Percentiles rank a stretch among this genome's conserved stretches.
These are phyloP conservation scores for Phallus indusiatus DNA, from an alignment of 768 basidiomycete species.

Conservation along the genomic window DNA sequence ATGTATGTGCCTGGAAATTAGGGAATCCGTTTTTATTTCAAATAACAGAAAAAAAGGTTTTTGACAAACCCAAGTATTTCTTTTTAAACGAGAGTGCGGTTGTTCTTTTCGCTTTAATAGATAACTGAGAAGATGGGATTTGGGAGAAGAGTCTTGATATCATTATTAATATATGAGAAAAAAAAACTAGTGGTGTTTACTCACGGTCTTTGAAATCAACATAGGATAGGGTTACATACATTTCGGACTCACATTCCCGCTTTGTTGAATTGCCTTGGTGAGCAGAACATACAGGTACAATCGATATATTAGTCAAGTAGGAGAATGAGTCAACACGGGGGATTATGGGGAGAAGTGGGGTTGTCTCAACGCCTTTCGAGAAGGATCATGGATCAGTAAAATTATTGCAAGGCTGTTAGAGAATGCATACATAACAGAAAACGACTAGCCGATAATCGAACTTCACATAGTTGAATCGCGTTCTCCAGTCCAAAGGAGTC, in stretches of 20 bases:
- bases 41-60: neutral
- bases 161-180: neutral
- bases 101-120: neutral
- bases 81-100: neutral
- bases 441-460: slow-evolving; percentile 42
- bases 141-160: neutral
- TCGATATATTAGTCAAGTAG: slow-evolving; percentile 35
- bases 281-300: slow-evolving; percentile 23
- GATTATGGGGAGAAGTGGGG: slow-evolving; percentile 38
- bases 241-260: slow-evolving; percentile 19
- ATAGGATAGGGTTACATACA: slow-evolving; percentile 43
- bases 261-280: slow-evolving; percentile 20
- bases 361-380: slow-evolving; percentile 29
- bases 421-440: slow-evolving; percentile 30
- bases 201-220: slow-evolving; percentile 58
- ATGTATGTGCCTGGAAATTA: neutral
- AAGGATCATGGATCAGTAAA: neutral
- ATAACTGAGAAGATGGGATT: neutral
- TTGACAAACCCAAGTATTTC: neutral
- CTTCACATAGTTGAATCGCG: slow-evolving; percentile 51
- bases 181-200: slow-evolving; percentile 12
- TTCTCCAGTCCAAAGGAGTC: slow-evolving; percentile 53
- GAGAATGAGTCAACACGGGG: slow-evolving; percentile 19
- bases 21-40: neutral
- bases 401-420: slow-evolving; percentile 1